These are phyloP conservation scores for Ploettnerulaceae sp. DNA, from an alignment of 2,329 filamentous ascomycete genomes.

Conservation along the genomic window DNA sequence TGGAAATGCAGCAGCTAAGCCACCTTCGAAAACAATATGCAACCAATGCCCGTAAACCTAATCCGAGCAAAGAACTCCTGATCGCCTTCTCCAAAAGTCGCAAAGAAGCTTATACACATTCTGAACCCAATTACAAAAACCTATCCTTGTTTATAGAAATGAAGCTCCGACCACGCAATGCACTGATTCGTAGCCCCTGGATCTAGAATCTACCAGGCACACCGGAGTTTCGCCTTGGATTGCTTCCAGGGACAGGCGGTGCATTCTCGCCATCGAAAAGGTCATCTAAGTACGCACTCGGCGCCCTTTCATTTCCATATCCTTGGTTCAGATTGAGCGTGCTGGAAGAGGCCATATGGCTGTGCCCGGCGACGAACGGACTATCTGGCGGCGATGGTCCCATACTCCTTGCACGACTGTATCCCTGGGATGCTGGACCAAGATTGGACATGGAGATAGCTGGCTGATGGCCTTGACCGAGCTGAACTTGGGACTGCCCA, in stretches of 20 bases:
- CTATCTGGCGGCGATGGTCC: slow-evolving; percentile 52
- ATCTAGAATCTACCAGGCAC: background rate
- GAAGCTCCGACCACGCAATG: too few species aligned
- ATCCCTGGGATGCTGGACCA: slow-evolving; percentile 46
- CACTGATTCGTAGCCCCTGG: background rate
- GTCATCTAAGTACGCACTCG: slow-evolving; percentile 87
- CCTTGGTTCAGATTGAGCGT: slow-evolving; percentile 61
- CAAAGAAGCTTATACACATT: too few species aligned
- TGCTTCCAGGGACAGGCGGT: slow-evolving; percentile 18
- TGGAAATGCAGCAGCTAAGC: too few species aligned
- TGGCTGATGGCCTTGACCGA: slow-evolving; percentile 37
- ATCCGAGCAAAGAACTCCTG: too few species aligned
- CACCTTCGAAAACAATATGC: too few species aligned
- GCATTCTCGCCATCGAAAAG: slow-evolving; percentile 59
- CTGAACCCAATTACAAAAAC: background rate
- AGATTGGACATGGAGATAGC: slow-evolving; percentile 59
- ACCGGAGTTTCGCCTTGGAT: background rate
- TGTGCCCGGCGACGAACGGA: slow-evolving; percentile 41
- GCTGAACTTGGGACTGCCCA: slow-evolving; percentile 31
- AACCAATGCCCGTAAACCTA: too few species aligned
- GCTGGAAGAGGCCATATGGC: slow-evolving; percentile 49
- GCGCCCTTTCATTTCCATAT: slow-evolving; percentile 60
- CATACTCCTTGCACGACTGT: slow-evolving; percentile 42
- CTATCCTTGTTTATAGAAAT: background rate
- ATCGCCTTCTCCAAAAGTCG: too few species aligned